phyloP scores from a whole-genome alignment of 2,329 filamentous ascomycete genomes.

The Alternaria sp. region DNA sequence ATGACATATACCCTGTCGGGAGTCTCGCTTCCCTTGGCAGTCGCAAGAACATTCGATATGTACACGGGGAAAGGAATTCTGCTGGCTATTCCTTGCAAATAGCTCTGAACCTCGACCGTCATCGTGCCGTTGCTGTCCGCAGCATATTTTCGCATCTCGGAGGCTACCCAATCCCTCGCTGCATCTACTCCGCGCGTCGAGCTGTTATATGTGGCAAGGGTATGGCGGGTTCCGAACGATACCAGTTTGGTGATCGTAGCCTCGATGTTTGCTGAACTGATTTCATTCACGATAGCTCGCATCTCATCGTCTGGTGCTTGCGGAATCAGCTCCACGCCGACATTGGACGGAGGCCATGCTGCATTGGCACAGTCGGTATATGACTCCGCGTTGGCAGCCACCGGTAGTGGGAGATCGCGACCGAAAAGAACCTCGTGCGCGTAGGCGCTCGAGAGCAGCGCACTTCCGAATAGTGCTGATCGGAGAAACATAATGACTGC shows the following conservation, averaged over 20 bases:
- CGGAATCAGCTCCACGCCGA: constrained; percentile 48
- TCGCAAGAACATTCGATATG: constrained; percentile 60
- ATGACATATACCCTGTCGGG: constrained; percentile 60
- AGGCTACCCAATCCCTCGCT: constrained; percentile 63
- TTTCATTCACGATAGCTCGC: constrained; percentile 47
- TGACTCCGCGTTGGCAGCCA: constrained; percentile 41
- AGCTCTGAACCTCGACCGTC: constrained; percentile 59
- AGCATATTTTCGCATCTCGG: constrained; percentile 59
- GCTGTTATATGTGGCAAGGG: constrained; percentile 60
- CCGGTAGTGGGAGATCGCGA: constrained; percentile 33
- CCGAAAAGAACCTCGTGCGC: constrained; percentile 37
- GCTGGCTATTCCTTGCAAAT: constrained; percentile 57
- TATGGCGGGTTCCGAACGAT: constrained; percentile 64
- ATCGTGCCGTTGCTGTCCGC: constrained; percentile 58
- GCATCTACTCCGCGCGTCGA: constrained; percentile 62
- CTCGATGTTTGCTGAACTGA: constrained; percentile 56
- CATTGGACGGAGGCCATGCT: constrained; percentile 52
- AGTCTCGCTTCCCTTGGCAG: constrained; percentile 57
- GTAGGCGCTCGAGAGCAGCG: constrained; percentile 25
- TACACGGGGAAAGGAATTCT: constrained; percentile 60
- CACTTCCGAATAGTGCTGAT: constrained; percentile 11
- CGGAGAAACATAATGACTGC: constrained; percentile 27
- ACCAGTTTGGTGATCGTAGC: constrained; percentile 61
- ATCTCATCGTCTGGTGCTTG: constrained; percentile 52
- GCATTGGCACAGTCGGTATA: constrained; percentile 45